Conservation (phyloP, 371 early-diverging fungal genomes). For the Mucor circinelloides region DNA sequence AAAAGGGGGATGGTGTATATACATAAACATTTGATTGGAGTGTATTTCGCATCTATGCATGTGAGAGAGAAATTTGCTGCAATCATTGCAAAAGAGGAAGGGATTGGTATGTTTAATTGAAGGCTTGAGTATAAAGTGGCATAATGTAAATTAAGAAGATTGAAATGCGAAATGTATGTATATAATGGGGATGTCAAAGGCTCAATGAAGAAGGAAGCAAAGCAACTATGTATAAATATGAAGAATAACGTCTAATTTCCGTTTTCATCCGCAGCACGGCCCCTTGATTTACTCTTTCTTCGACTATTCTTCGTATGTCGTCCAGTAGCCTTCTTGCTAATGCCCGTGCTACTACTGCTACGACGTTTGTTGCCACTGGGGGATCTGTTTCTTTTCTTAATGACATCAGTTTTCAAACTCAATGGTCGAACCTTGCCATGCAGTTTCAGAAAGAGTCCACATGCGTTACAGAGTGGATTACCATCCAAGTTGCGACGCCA, state of each 20-base stretch:
- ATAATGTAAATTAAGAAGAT: background rate
- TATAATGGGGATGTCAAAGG: background rate
- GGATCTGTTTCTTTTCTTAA: slow-evolving; percentile 33
- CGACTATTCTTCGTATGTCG: background rate
- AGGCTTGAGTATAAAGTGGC: background rate
- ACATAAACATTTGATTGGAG: background rate
- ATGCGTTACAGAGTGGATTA: slow-evolving; percentile 35
- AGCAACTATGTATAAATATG: background rate
- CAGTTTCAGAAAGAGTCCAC: slow-evolving; percentile 38
- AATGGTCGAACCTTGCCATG: slow-evolving; percentile 37
- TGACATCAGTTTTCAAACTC: slow-evolving; percentile 38
- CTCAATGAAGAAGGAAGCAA: background rate
- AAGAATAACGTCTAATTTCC: background rate
- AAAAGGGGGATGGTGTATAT: background rate
- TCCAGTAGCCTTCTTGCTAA: background rate
- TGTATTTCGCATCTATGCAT: background rate
- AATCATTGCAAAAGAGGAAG: background rate
- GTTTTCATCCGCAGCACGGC: background rate
- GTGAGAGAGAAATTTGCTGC: background rate
- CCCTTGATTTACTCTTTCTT: background rate
- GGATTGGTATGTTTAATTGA: background rate
- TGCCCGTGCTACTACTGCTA: background rate
- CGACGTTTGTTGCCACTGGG: background rate
- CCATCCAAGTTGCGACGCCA: slow-evolving; percentile 39
- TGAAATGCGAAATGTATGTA: background rate